These are phyloP conservation scores for Phytophthora foliorum DNA, from an alignment of 352 stramenopile genomes.

Conservation along the genomic window DNA sequence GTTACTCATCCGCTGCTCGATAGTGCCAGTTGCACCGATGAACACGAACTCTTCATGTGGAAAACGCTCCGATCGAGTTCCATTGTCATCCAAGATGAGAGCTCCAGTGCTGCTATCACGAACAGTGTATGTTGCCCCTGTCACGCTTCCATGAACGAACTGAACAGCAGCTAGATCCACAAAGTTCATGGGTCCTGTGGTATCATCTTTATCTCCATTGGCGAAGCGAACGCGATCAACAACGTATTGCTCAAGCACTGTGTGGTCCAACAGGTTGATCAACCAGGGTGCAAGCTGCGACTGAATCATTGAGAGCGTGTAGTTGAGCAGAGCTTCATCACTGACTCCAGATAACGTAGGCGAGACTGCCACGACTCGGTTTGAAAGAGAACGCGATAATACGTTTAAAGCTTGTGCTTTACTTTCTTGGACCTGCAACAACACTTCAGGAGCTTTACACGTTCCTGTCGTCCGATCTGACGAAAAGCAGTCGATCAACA, in stretches of 20 bases:
- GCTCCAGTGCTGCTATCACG: conserved; percentile 9
- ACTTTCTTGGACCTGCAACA: conserved; percentile 5
- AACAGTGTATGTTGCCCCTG: conserved; percentile 38
- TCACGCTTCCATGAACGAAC: conserved; percentile 58
- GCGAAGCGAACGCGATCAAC: conserved; percentile 30
- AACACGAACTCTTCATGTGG: conserved; percentile 39
- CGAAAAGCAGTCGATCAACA: conserved; percentile 51
- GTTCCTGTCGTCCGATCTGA: conserved; percentile 34
- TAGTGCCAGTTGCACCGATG: neutral
- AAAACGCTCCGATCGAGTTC: conserved; percentile 54
- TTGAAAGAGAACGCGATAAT: conserved; percentile 15
- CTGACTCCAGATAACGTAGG: conserved; percentile 1
- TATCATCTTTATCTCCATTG: conserved; percentile 11
- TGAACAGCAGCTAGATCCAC: conserved; percentile 50
- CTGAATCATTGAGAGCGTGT: conserved; percentile 35
- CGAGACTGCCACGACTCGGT: conserved; percentile 19
- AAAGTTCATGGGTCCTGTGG: conserved; percentile 16
- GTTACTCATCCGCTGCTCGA: conserved; percentile 18
- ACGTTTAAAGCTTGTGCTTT: conserved; percentile 13
- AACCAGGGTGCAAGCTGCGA: conserved; percentile 53
- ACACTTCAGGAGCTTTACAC: conserved; percentile 22
- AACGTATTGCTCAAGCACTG: conserved; percentile 46
- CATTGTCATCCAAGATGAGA: conserved; percentile 36
- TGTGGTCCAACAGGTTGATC: conserved; percentile 48
- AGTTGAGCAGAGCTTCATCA: conserved; percentile 11